Conservation (phyloP, 345 rosid genomes). For the Bruguiera gymnorhiza region DNA sequence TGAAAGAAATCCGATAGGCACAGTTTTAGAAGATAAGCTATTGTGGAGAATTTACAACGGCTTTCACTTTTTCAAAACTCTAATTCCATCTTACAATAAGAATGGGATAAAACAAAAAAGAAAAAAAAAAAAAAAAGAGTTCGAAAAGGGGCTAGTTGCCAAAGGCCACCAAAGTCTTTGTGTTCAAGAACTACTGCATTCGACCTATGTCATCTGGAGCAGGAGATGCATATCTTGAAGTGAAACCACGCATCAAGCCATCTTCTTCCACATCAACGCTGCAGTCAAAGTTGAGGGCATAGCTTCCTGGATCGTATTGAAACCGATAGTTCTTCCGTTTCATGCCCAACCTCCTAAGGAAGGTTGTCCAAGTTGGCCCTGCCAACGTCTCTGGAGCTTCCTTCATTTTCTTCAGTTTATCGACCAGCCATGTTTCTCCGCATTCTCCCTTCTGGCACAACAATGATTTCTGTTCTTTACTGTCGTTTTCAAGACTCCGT, state of each 20-base stretch:
- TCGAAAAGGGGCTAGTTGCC: no score
- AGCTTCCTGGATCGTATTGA: constrained; percentile 51
- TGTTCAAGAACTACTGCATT: no score
- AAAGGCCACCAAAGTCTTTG: no score
- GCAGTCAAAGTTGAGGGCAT: constrained; percentile 57
- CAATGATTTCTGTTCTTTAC: background rate
- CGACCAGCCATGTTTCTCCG: constrained; percentile 33
- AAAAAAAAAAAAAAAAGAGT: no score
- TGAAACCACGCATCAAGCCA: constrained; percentile 24
- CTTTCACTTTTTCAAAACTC: no score
- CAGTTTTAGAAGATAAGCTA: no score
- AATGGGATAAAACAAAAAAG: no score
- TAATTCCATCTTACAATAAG: no score
- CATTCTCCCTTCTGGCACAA: constrained; percentile 17
- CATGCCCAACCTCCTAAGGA: constrained; percentile 41
- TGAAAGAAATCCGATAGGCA: no score
- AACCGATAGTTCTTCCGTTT: constrained; percentile 19
- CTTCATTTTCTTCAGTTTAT: constrained; percentile 38
- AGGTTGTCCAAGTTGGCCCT: constrained; percentile 58
- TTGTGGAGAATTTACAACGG: no score
- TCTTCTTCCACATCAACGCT: constrained; percentile 33
- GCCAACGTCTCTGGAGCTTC: constrained; percentile 44
- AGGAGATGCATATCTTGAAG: constrained; percentile 34
- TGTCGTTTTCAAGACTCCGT: constrained; percentile 9
- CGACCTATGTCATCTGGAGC: constrained; percentile 3